Evolutionary conservation across 208 protist genomes (phyloP), one percentile per base, ranked within the genome.

Genomic region (Leishmania aethiopica): DNA sequence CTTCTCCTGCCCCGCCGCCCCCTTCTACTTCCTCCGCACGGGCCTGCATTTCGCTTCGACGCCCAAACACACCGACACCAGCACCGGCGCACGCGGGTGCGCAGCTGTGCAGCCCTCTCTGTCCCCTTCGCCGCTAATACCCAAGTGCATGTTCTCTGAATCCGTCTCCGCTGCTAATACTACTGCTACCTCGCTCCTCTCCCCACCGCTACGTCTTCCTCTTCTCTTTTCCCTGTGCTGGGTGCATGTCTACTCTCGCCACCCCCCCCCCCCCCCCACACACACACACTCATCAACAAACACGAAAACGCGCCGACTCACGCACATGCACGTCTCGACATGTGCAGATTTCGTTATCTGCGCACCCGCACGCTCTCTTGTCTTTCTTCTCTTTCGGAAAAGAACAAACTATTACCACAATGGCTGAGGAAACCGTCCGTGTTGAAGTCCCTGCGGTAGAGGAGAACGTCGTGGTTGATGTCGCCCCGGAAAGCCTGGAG

Each of bases 381-480:
- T 35, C 35, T 40, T 51, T 78, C 82, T 82, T 81, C 77, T 75
- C 75, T 45, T 82, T 80, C 62, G 49, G 69, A 42, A 81, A 60
- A 40, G 73, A 66, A 77, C 28, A 71, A 19, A 66, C 32, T 35
- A 60, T 80, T 47, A 75, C 84, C 80, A 91, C 81, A 84, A 97
- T 97, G 94, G 91, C 94, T 95, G 94, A 97, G 90, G 92, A 94
- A 90, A 93, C 89, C 89, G 78, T 81, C 75, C 79, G 87, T 77
- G 92, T 91, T 85, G 87, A 91, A 91, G 86, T 87, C 88, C 85
- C 90, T 90, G 87, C 78, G 80, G 88, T 89, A 70, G 89, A 87
- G 90, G 85, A 90, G 82, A 67, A 79, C 76, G 77, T 82, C 75
- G 35, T 91, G 49, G 84, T 90, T 73, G 94, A 97, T 89, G 87